phyloP scores from a whole-genome alignment of 2,329 filamentous ascomycete genomes.

The Stagonosporopsis vannaccii region DNA sequence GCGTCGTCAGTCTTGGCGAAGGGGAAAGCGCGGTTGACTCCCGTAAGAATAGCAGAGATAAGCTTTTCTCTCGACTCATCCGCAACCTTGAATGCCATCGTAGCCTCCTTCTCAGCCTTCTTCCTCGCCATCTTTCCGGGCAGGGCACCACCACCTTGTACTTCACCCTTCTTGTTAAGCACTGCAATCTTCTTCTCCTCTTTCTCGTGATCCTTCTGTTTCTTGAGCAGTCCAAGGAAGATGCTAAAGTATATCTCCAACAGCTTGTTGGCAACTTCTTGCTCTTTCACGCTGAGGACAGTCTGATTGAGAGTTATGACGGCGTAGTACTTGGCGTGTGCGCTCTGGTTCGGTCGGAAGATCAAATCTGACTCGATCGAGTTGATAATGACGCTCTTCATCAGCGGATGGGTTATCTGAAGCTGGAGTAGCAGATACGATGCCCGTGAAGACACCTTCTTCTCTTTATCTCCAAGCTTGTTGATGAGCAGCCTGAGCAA shows the following conservation, averaged over 20 bases:
- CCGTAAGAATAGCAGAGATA: constrained; percentile 87
- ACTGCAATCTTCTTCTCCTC: constrained; percentile 43
- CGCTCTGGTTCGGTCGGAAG: constrained; percentile 84
- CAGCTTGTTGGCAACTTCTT: constrained; percentile 78
- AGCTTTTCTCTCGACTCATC: constrained; percentile 86
- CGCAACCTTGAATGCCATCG: constrained; percentile 53
- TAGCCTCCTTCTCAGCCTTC: constrained; percentile 53
- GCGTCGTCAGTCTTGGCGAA: constrained; percentile 84
- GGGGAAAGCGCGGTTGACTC: constrained; percentile 94
- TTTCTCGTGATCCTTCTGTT: constrained; percentile 52
- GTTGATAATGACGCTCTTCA: constrained; percentile 88
- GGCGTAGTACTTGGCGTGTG: constrained; percentile 92
- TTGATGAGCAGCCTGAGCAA: constrained; percentile 89
- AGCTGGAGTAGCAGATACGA: constrained; percentile 95
- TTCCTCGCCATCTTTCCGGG: constrained; percentile 61
- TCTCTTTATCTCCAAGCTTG: constrained; percentile 93
- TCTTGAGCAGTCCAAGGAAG: constrained; percentile 83
- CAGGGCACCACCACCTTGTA: constrained; percentile 63
- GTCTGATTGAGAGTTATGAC: constrained; percentile 98
- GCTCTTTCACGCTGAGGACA: constrained; percentile 84
- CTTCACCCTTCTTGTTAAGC: constrained; percentile 59
- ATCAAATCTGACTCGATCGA: constrained; percentile 87
- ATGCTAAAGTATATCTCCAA: constrained; percentile 91
- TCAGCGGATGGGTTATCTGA: constrained; percentile 85
- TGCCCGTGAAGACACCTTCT: constrained; percentile 92